A percentile compares a stretch with the other conserved stretches of the same genome.
Conservation (phyloP, 106 monocot genomes). For the Apostasia shenzhenica region DNA sequence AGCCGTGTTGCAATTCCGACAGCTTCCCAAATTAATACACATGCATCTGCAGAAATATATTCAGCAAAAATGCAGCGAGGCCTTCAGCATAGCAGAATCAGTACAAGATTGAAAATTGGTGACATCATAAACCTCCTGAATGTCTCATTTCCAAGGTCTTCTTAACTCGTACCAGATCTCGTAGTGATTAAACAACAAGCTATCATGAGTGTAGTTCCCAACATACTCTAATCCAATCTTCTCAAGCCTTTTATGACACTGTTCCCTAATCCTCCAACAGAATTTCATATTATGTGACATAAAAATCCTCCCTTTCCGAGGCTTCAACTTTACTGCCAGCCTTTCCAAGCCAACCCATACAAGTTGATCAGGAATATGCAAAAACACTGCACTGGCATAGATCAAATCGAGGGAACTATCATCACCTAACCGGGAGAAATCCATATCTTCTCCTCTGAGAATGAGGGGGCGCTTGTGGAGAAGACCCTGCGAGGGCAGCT, state of each 20-base stretch:
- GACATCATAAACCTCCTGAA: too few relatives aligned
- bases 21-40: too few relatives aligned
- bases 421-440: slow-evolving; percentile 44
- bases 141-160: slow-evolving; percentile 16
- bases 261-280: slow-evolving; percentile 70
- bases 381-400: slow-evolving; percentile 90
- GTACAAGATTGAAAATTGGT: too few relatives aligned
- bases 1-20: too few relatives aligned
- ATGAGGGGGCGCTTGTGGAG: slow-evolving; percentile 78
- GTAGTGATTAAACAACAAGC: slow-evolving; percentile 87
- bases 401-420: slow-evolving; percentile 57
- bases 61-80: too few relatives aligned
- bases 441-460: slow-evolving; percentile 80
- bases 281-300: slow-evolving; percentile 92
- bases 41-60: too few relatives aligned
- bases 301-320: slow-evolving; percentile 70
- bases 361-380: slow-evolving; percentile 80
- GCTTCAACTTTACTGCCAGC: slow-evolving; percentile 45
- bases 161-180: slow-evolving; percentile 96
- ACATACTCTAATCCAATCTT: slow-evolving; percentile 70
- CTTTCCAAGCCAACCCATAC: slow-evolving; percentile 81
- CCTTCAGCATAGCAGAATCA: too few relatives aligned
- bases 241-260: slow-evolving; percentile 60
- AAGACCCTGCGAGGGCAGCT: slow-evolving; percentile 83
- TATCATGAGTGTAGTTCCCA: slow-evolving; percentile 82